phyloP scores from a whole-genome alignment of 352 stramenopile genomes.

The Pythium monospermum region DNA sequence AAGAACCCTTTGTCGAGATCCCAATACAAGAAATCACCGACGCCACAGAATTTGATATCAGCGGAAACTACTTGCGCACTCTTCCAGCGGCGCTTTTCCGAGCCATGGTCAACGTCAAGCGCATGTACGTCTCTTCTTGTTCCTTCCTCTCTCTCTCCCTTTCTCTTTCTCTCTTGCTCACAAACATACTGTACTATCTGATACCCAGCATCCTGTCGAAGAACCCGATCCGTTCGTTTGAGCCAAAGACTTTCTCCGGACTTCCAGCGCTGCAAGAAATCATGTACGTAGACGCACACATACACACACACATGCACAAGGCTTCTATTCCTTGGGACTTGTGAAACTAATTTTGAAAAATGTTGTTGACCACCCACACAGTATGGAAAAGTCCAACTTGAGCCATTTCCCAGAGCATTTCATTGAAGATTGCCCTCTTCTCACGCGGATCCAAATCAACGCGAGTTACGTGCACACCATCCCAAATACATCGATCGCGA shows the following conservation, averaged over 20 bases:
- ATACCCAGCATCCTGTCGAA: slow-evolving; percentile 40
- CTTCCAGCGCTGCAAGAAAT: slow-evolving; percentile 39
- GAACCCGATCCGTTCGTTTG: slow-evolving; percentile 51
- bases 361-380: slow-evolving; percentile 21
- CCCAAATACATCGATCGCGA: slow-evolving; percentile 23
- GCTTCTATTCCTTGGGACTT: no score
- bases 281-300: slow-evolving; percentile 18
- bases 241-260: slow-evolving; percentile 38
- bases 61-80: slow-evolving; percentile 40
- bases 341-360: no score
- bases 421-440: slow-evolving; percentile 31
- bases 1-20: slow-evolving; percentile 7
- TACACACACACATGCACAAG: background rate
- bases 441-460: slow-evolving; percentile 39
- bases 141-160: background rate
- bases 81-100: slow-evolving; percentile 43
- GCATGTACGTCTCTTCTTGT: background rate
- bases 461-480: slow-evolving; percentile 29
- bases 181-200: background rate
- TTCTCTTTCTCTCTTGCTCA: background rate
- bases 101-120: slow-evolving; percentile 29
- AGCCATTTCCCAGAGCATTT: slow-evolving; percentile 26
- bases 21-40: slow-evolving; percentile 21
- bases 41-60: slow-evolving; percentile 35
- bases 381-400: slow-evolving; percentile 34